A percentile compares a stretch with the other conserved stretches of the same genome.
These are phyloP conservation scores for Oryza glumipatula DNA, from an alignment of 176 grass and related monocot species.

Conservation along the genomic window DNA sequence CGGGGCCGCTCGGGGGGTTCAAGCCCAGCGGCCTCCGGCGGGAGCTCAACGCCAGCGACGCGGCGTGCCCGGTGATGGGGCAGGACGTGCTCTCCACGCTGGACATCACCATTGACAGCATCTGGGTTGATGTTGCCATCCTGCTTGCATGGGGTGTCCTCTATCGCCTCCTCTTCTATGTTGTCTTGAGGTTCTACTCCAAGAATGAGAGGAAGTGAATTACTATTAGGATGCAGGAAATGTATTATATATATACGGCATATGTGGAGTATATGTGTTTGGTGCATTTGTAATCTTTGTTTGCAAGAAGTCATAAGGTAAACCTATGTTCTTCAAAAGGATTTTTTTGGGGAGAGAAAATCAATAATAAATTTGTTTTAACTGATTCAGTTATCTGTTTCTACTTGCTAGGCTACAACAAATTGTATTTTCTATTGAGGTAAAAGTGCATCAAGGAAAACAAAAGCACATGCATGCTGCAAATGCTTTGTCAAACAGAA, in stretches of 20 bases:
- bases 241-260: not conserved
- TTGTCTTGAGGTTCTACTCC: slow-evolving; percentile 72
- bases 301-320: not conserved
- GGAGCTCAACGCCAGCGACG: not conserved
- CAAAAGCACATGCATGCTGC: not conserved
- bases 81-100: slow-evolving; percentile 64
- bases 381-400: not conserved
- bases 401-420: not conserved
- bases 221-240: not conserved
- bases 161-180: slow-evolving; percentile 77
- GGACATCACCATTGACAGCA: slow-evolving; percentile 53
- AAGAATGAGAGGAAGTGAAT: slow-evolving; percentile 80
- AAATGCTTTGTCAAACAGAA: not conserved
- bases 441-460: not conserved
- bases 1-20: slow-evolving; percentile 39
- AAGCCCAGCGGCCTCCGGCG: slow-evolving; percentile 24
- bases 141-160: slow-evolving; percentile 91
- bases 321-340: not conserved
- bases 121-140: slow-evolving; percentile 72
- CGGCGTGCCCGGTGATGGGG: slow-evolving; percentile 60
- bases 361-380: not conserved
- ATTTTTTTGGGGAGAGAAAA: slow-evolving; percentile 24
- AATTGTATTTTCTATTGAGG: not conserved
- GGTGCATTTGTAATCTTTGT: slow-evolving; percentile 5
- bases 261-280: not conserved